phyloP scores from a whole-genome alignment of 202 grass and related monocot species.

The Schoenoplectus triqueter region DNA sequence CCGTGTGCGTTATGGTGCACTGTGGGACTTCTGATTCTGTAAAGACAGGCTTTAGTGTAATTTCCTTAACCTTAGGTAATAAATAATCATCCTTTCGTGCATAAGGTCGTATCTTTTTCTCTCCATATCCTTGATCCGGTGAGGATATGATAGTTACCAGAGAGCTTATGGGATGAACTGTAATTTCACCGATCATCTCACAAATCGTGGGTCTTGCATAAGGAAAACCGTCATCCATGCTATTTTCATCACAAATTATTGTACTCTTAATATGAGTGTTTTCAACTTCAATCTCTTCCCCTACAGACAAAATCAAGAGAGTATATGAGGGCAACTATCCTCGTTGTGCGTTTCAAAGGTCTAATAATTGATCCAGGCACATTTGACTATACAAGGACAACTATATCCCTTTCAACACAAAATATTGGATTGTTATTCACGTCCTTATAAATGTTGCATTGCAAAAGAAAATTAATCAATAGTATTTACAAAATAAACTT shows the following conservation, averaged over 20 bases:
- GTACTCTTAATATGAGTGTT: conserved; percentile 39
- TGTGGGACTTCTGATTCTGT: conserved; percentile 36
- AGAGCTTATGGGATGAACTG: conserved; percentile 47
- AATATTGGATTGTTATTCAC: not conserved
- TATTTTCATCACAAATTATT: conserved; percentile 56
- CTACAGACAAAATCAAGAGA: conserved; percentile 10
- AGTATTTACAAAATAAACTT: not conserved
- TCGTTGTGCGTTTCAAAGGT: not conserved
- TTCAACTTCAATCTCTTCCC: conserved; percentile 43
- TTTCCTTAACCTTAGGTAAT: conserved; percentile 53
- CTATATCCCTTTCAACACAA: not conserved
- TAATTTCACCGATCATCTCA: conserved; percentile 52
- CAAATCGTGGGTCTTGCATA: conserved; percentile 62
- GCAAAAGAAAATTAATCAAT: not conserved
- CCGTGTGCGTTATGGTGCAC: conserved; percentile 50
- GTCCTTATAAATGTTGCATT: not conserved
- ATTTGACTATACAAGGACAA: not conserved
- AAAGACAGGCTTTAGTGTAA: conserved; percentile 41
- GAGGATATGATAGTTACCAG: conserved; percentile 43
- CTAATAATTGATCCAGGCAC: not conserved
- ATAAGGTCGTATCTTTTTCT: conserved; percentile 46
- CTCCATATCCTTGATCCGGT: conserved; percentile 25
- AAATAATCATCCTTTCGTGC: conserved; percentile 54
- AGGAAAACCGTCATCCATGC: conserved; percentile 62
- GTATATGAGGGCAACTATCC: not conserved